Percentiles rank a stretch among this genome's conserved stretches.
Evolutionary conservation across 306 rosid species (phyloP).

Genomic region (Hylodesmum podocarpum): DNA sequence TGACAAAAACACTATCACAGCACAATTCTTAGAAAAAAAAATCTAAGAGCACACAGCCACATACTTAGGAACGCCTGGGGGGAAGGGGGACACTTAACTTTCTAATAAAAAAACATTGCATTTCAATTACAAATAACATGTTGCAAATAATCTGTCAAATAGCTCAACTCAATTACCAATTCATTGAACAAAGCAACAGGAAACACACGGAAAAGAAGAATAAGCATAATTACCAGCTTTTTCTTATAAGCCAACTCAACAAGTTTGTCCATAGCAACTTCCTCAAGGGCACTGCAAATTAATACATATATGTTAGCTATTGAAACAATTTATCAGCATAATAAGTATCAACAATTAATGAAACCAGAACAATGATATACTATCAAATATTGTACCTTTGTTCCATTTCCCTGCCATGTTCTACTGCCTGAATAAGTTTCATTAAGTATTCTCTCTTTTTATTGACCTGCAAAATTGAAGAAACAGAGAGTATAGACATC

Average conservation of each 20-base stretch:
- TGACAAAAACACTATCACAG: not conserved
- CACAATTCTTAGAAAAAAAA: slow-evolving; percentile 9
- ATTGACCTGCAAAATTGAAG: slow-evolving; percentile 48
- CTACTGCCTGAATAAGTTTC: slow-evolving; percentile 53
- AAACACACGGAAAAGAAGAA: not conserved
- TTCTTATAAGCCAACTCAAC: slow-evolving; percentile 75
- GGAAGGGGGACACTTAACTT: not conserved
- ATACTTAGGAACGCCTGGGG: not conserved
- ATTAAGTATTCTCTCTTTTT: slow-evolving; percentile 50
- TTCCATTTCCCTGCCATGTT: slow-evolving; percentile 60
- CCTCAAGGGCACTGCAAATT: slow-evolving; percentile 67
- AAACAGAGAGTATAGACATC: not conserved
- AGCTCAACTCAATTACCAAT: slow-evolving; percentile 15
- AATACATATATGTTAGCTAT: slow-evolving; percentile 22
- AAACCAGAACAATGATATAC: not conserved
- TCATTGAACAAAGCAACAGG: not conserved
- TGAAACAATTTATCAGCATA: not conserved
- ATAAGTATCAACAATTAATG: slow-evolving; percentile 10
- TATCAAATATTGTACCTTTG: slow-evolving; percentile 50
- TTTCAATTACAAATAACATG: slow-evolving; percentile 19
- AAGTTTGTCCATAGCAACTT: slow-evolving; percentile 79
- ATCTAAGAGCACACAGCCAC: slow-evolving; percentile 11
- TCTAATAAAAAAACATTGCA: not conserved
- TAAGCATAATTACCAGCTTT: slow-evolving; percentile 65
- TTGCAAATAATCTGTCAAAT: slow-evolving; percentile 2